Base-by-base conservation (phyloP, 1,284 basidiomycete species). In the Golubevia sp. region DNA sequence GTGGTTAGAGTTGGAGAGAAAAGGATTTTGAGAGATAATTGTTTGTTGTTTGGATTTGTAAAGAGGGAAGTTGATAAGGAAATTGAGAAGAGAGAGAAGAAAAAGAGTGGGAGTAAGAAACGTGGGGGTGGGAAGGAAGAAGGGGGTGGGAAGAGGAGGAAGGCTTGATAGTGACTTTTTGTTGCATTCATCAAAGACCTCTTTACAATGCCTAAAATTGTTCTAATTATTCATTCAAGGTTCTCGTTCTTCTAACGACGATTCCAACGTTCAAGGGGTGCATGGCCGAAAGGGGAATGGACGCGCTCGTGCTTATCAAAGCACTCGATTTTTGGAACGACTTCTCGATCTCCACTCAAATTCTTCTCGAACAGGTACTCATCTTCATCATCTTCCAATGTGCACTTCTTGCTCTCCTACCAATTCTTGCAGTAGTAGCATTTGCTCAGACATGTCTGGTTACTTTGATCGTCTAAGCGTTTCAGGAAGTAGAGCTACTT, bases 1-100 rank as follows among this genome's bases (percentile, higher is more conserved):
- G 85, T 92, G 49, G 91, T 94, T 2, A 87, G 93, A 48, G 76
- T 92, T 25, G 92, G 92, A 3, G 93, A 95, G 84, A 93, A 94
- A 85, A 85, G 88, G 25, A 89, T 94, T 21, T 74, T 94, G 54
- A 79, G 62, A 2, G 68, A 72, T 5, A 81, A 62, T 38, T 25
- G 63, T 66, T 34, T 34, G 11, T 11, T 34, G 5, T 34, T 34
- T 34, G 30, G 11, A 3, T 34, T 34, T 11, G 30, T 34, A 5
- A 34, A 11, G 30, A 34, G 11, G 11, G 30, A 34, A 34, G 30
- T 34, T 3, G 30, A 34, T 3, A 52, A 52, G 50, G 50, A 52
- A 13, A 27, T 26, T 52, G 21, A 52, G 25, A 52, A 52, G 21
- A 27, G 13, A 52, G 50, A 13, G 13, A 52, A 13, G 25, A 27